Evolutionary conservation across 2,329 filamentous ascomycete genomes (phyloP).

Genomic region (Fusarium brevicatenulatum): DNA sequence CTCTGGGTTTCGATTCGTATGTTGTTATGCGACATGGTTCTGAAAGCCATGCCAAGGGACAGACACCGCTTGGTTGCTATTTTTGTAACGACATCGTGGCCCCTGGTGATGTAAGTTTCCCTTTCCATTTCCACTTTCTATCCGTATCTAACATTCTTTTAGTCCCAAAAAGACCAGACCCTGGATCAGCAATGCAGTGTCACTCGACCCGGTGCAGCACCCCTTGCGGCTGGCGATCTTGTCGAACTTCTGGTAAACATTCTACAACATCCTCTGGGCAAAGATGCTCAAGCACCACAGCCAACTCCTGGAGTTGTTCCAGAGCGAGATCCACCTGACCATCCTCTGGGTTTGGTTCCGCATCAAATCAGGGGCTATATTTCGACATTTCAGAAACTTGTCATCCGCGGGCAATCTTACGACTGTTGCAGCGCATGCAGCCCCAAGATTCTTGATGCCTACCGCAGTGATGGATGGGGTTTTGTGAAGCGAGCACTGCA

Average conservation of each 20-base stretch:
- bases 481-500: conserved; percentile 80
- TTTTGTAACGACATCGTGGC: conserved; percentile 99
- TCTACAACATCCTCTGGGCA: conserved; percentile 83
- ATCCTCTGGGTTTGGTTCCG: conserved; percentile 76
- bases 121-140: conserved; percentile 31
- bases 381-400: conserved; percentile 76
- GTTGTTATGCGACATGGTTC: conserved; percentile 97
- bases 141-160: conserved; percentile 14
- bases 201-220: conserved; percentile 89
- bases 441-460: conserved; percentile 73
- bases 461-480: conserved; percentile 74
- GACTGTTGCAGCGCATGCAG: conserved; percentile 86
- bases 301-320: conserved; percentile 53
- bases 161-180: conserved; percentile 94
- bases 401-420: conserved; percentile 79
- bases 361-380: conserved; percentile 85
- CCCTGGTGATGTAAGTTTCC: conserved; percentile 80
- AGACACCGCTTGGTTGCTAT: conserved; percentile 86
- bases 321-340: conserved; percentile 65
- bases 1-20: conserved; percentile 94
- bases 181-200: conserved; percentile 99
- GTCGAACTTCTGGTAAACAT: conserved; percentile 91
- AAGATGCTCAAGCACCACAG: conserved; percentile 68
- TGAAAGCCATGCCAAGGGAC: conserved; percentile 63
- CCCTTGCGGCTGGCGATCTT: conserved; percentile 89